Percentiles rank a stretch among this genome's conserved stretches.
Conservation (phyloP, 495 filamentous ascomycete genomes). For the Tuber brumale region DNA sequence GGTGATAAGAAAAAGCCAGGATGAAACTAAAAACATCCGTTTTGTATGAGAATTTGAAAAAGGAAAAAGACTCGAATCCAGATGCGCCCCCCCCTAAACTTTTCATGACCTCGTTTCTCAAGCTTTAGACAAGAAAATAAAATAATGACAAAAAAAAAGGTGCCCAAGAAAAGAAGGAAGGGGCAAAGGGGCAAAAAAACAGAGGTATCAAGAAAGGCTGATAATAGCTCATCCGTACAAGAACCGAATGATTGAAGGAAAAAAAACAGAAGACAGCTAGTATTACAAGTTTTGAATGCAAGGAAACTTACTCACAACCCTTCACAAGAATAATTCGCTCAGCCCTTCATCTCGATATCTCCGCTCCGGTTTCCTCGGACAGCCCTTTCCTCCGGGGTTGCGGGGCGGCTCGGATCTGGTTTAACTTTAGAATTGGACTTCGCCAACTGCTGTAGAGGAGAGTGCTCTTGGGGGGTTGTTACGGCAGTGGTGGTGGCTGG, state of each 20-base stretch:
- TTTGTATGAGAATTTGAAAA: background rate
- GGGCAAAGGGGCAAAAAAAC: background rate
- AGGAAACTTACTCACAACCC: background rate
- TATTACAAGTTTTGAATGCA: slow-evolving; percentile 3
- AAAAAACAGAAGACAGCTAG: background rate
- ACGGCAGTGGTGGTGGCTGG: slow-evolving; percentile 27
- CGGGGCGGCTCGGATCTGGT: slow-evolving; percentile 14
- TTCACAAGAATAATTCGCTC: slow-evolving; percentile 7
- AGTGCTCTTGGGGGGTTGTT: slow-evolving; percentile 23
- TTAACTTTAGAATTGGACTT: slow-evolving; percentile 23
- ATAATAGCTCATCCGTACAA: slow-evolving; percentile 2
- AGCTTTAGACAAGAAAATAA: background rate
- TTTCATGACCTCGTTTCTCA: slow-evolving; percentile 4
- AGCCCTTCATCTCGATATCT: slow-evolving; percentile 32
- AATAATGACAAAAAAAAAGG: background rate
- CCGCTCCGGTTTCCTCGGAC: slow-evolving; percentile 1
- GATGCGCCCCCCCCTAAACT: background rate
- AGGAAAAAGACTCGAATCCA: background rate
- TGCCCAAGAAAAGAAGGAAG: background rate
- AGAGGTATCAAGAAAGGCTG: background rate
- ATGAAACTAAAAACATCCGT: background rate
- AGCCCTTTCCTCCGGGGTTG: slow-evolving; percentile 4
- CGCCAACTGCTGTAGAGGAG: slow-evolving; percentile 17
- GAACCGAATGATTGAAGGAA: background rate
- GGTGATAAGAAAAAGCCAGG: background rate